phyloP scores from a whole-genome alignment of 2,329 filamentous ascomycete species.

The Xylaria sp. region DNA sequence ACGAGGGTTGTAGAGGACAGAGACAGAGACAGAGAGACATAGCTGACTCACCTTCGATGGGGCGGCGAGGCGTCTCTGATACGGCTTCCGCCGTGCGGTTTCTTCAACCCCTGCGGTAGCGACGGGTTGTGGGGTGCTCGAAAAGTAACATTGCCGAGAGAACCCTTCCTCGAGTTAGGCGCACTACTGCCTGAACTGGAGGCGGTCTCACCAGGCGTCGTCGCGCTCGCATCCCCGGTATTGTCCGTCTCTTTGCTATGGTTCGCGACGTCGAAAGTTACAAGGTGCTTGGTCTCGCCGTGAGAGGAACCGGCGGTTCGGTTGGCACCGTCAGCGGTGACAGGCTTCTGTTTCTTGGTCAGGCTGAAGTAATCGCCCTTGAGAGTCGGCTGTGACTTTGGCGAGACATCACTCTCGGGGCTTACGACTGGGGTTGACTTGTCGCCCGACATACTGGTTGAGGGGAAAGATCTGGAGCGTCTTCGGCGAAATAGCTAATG shows the following conservation, averaged over 20 bases:
- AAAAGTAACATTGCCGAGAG: constrained; percentile 61
- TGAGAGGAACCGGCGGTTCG: constrained; percentile 29
- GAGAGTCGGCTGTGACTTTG: constrained; percentile 44
- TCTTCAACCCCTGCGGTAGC: constrained; percentile 61
- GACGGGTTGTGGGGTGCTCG: constrained; percentile 57
- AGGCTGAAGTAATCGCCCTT: constrained; percentile 47
- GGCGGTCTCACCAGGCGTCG: constrained; percentile 51
- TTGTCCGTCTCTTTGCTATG: constrained; percentile 46
- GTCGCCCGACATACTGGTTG: constrained; percentile 46
- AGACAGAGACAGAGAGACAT: constrained; percentile 21
- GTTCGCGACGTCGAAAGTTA: constrained; percentile 35
- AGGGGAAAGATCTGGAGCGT: constrained; percentile 17
- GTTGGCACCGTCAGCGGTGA: constrained; percentile 30
- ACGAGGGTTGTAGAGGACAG: constrained; percentile 7
- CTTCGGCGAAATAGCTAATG: constrained; percentile 28
- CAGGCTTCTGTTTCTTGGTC: constrained; percentile 34
- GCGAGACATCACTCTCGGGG: constrained; percentile 46
- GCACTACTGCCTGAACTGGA: constrained; percentile 52
- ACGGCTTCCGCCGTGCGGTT: constrained; percentile 57
- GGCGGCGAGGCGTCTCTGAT: constrained; percentile 62
- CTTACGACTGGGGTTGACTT: constrained; percentile 41
- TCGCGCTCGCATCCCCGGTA: constrained; percentile 49
- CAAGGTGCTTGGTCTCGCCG: constrained; percentile 30
- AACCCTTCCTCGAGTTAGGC: constrained; percentile 57
- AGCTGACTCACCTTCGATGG: constrained; percentile 59